A percentile compares a stretch with the other conserved stretches of the same genome.
These are phyloP conservation scores for Apiotrichum porosum DNA, from an alignment of 1,284 basidiomycete genomes.

Conservation along the genomic window DNA sequence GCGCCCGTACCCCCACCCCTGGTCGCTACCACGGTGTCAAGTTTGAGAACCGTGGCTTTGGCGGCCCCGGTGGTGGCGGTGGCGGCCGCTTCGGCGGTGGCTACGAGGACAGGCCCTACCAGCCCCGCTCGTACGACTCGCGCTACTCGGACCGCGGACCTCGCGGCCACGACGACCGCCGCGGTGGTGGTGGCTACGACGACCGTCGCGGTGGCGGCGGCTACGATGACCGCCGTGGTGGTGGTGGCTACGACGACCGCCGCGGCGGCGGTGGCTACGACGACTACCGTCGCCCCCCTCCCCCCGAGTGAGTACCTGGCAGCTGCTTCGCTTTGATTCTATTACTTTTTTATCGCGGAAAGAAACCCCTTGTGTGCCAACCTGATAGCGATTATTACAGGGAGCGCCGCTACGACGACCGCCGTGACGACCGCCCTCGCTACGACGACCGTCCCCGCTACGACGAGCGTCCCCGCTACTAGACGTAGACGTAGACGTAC, in stretches of 20 bases:
- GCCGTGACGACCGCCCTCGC: conserved; percentile 22
- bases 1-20: conserved; percentile 90
- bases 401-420: conserved; percentile 23
- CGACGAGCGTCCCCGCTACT: conserved; percentile 35
- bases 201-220: conserved; percentile 39
- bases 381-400: conserved; percentile 10
- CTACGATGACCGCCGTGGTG: conserved; percentile 49
- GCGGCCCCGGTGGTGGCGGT: conserved; percentile 55
- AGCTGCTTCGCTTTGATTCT: no score
- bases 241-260: conserved; percentile 52
- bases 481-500: no score
- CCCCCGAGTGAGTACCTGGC: conserved; percentile 17
- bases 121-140: conserved; percentile 47
- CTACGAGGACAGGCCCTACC: conserved; percentile 44
- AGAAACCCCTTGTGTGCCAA: background rate
- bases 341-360: no score
- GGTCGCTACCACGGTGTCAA: conserved; percentile 71
- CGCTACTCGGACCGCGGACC: conserved; percentile 42
- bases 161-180: conserved; percentile 52
- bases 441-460: conserved; percentile 31
- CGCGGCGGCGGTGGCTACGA: conserved; percentile 39
- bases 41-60: conserved; percentile 54
- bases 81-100: conserved; percentile 45
- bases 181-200: conserved; percentile 27
- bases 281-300: conserved; percentile 53